Conservation (phyloP, 768 basidiomycete species). For the Termitomyces sp. region DNA sequence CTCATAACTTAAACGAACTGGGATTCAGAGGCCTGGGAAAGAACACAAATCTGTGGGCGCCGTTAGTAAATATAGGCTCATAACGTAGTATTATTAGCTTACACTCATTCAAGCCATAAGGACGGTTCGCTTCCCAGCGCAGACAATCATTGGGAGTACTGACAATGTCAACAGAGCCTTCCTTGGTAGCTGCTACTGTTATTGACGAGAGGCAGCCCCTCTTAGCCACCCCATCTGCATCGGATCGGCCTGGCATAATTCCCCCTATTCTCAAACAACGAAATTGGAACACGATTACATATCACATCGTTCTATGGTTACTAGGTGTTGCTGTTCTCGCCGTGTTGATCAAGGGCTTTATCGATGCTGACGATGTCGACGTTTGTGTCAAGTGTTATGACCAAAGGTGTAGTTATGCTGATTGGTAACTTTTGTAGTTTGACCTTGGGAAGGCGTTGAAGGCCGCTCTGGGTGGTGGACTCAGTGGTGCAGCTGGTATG, state of each 20-base stretch:
- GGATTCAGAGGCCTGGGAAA: no score
- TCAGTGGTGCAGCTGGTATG: slow-evolving; percentile 82
- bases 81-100: no score
- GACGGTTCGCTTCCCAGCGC: no score
- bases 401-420: background rate
- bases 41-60: no score
- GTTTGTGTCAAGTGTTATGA: slow-evolving; percentile 34
- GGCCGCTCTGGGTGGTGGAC: slow-evolving; percentile 83
- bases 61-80: no score
- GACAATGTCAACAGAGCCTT: background rate
- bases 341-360: slow-evolving; percentile 66
- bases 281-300: slow-evolving; percentile 23
- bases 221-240: background rate
- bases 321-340: slow-evolving; percentile 36
- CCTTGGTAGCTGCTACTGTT: background rate
- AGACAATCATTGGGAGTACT: background rate
- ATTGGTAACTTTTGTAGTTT: slow-evolving; percentile 48
- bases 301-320: slow-evolving; percentile 32
- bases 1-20: no score
- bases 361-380: slow-evolving; percentile 64
- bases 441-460: slow-evolving; percentile 75
- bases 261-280: background rate
- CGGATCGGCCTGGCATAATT: background rate
- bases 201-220: background rate
- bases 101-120: no score